Conservation (phyloP, 2,329 filamentous ascomycete species). For the Botryotinia narcissicola region DNA sequence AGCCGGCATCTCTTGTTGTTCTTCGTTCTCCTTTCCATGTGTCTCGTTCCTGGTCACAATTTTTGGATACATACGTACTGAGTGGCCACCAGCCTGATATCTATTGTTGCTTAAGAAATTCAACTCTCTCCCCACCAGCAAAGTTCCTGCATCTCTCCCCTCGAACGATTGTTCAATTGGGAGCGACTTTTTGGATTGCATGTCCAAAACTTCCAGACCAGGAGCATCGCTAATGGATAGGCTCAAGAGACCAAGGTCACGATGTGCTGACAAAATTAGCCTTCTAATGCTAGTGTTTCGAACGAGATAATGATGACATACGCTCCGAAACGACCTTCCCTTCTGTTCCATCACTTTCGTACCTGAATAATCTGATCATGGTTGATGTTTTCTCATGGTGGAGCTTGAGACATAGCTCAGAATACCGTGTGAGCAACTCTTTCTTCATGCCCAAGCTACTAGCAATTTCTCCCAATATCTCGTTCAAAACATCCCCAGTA, state of each 20-base stretch:
- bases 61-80: conserved; percentile 29
- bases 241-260: conserved; percentile 33
- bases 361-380: conserved; percentile 33
- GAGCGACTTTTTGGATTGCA: conserved; percentile 24
- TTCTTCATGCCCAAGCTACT: conserved; percentile 31
- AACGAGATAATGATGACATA: conserved; percentile 17
- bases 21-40: neutral
- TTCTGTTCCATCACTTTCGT: conserved; percentile 25
- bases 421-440: conserved; percentile 28
- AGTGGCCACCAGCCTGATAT: conserved; percentile 31
- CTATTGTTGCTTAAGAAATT: conserved; percentile 30
- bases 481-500: conserved; percentile 28
- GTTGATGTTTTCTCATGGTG: conserved; percentile 27
- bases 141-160: conserved; percentile 22
- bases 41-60: neutral
- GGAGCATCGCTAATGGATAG: conserved; percentile 34
- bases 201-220: conserved; percentile 32
- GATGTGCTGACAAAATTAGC: conserved; percentile 25
- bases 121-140: conserved; percentile 33
- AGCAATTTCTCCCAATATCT: conserved; percentile 26
- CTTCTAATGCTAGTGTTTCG: neutral
- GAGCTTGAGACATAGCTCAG: conserved; percentile 28
- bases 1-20: neutral
- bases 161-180: conserved; percentile 29
- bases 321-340: conserved; percentile 32